Conservation (phyloP, 1,139 yeast species). For the Suhomyces ambrosiae region DNA sequence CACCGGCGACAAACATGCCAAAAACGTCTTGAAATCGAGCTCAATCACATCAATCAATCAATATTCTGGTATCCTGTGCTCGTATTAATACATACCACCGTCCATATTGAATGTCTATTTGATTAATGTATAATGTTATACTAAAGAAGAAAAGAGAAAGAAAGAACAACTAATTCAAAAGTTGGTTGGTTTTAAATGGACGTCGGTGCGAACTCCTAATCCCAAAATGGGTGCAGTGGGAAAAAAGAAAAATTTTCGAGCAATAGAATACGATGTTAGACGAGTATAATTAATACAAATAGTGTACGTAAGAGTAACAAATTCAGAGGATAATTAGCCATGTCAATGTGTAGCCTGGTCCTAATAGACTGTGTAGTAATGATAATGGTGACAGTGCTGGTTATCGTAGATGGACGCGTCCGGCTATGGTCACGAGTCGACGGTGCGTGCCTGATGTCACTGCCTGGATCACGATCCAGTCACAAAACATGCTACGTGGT, state of each 20-base stretch:
- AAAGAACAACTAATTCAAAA: constrained; percentile 17
- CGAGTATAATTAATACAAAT: too few relatives aligned
- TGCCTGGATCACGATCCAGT: neutral
- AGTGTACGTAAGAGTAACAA: too few relatives aligned
- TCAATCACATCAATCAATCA: constrained; percentile 14
- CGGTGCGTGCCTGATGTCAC: constrained; percentile 8
- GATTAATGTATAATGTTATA: constrained; percentile 21
- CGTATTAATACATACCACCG: constrained; percentile 46
- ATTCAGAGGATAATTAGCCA: too few relatives aligned
- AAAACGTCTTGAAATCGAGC: neutral
- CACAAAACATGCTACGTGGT: constrained; percentile 3
- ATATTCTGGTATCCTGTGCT: neutral
- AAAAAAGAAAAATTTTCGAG: constrained; percentile 17
- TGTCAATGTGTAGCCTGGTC: too few relatives aligned
- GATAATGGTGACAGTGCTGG: too few relatives aligned
- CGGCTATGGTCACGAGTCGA: constrained; percentile 3
- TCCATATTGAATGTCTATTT: constrained; percentile 33
- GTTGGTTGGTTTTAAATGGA: constrained; percentile 15
- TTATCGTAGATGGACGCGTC: neutral
- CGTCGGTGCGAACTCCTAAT: constrained; percentile 15
- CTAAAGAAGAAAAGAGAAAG: constrained; percentile 21
- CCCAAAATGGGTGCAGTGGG: constrained; percentile 8
- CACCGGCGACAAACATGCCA: neutral
- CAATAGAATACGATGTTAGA: constrained; percentile 13
- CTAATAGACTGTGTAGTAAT: too few relatives aligned